These are phyloP conservation scores for Acidomyces sp. DNA, from an alignment of 495 filamentous ascomycete genomes.

Conservation along the genomic window DNA sequence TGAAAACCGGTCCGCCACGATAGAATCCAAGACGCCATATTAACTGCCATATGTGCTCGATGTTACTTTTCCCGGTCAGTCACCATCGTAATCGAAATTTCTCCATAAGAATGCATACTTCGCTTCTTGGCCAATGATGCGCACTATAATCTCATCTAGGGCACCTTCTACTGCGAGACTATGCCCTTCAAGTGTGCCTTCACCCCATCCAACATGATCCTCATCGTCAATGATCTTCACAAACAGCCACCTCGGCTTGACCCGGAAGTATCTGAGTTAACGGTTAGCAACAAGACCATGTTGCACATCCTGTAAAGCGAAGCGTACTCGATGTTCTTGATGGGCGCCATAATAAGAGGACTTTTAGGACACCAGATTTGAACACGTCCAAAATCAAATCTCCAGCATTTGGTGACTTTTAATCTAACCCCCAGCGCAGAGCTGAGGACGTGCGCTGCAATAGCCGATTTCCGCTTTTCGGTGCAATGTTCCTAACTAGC, in stretches of 20 bases:
- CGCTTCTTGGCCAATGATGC: conserved; percentile 55
- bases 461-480: no score
- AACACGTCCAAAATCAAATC: no score
- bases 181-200: conserved; percentile 63
- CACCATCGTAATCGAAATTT: neutral
- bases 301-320: no score
- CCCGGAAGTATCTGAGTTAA: no score
- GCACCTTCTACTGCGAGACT: conserved; percentile 64
- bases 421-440: no score
- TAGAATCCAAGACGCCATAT: conserved; percentile 58
- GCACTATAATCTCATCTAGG: conserved; percentile 50
- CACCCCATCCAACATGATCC: conserved; percentile 59
- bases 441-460: no score
- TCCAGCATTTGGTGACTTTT: no score
- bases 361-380: no score
- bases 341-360: neutral
- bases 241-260: conserved; percentile 12
- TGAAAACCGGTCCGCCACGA: conserved; percentile 68
- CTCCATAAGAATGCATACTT: conserved; percentile 25
- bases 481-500: no score
- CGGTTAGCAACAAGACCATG: no score
- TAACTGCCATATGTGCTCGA: conserved; percentile 69
- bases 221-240: conserved; percentile 57
- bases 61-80: conserved; percentile 34
- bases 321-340: conserved; percentile 4